Base-by-base conservation (phyloP, 495 filamentous ascomycete species). In the Filosporella fistucella region DNA sequence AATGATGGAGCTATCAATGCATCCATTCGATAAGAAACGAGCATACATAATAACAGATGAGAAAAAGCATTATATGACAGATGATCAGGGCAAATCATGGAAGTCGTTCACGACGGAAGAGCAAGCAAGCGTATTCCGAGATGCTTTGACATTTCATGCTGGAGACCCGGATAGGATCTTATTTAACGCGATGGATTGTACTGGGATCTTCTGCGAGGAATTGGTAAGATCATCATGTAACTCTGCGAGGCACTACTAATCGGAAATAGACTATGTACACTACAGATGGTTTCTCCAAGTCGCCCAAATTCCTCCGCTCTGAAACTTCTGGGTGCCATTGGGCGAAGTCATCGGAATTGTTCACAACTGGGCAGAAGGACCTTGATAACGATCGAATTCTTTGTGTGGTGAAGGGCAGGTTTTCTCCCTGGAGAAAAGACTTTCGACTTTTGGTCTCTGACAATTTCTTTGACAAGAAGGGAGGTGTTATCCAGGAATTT, bases 1-100 rank as follows among this genome's bases (percentile, higher is more conserved):
- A 42, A 76, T 77, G 22, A 58, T 68, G 30, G 68, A 76, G 40
- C 69, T 96, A 24, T 60, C 71, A 46, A 76, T 80, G 66, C 91
- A 96, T 67, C 82, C 85, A 12, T 86, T 78, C 61, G 84, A 96
- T 60, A 70, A 80, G 17, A 68, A 86, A 36, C 77, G 83, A 51
- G 93, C 93, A 9, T 91, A 94, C 51, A 78, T 85, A 42, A 57
- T 96, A 28, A 86, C 86, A 16, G 62, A 60, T 25, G 66, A 74
- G n/a, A 69, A 66, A 16, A 67, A 61, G 33, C 89, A 96, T 67
- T 96, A 82, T 76, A 77, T 84, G 32, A 96, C 93, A 1, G 73
- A 73, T 6, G 81, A 98, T 64, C 75, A 78, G 55, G 93, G 88
- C 14, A 71, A 90, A 64, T 78, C 75, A 5, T 98, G 94, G 94